A percentile compares a stretch with the other conserved stretches of the same genome.
Evolutionary conservation across 805 yeast genomes (phyloP).

Genomic region (Metschnikowia arizonensis): DNA sequence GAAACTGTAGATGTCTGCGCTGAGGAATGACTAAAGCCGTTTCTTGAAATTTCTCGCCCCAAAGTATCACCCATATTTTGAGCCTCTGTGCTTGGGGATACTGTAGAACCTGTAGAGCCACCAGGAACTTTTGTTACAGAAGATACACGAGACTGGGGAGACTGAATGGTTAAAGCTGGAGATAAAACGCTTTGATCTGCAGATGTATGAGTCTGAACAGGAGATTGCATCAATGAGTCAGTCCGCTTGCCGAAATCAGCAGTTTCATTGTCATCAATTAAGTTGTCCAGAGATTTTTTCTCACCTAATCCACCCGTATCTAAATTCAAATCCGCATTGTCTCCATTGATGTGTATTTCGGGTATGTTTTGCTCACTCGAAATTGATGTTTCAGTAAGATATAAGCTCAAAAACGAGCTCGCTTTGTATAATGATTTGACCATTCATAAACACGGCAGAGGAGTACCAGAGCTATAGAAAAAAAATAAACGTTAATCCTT

Average conservation of each 20-base stretch:
- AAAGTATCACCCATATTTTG: not conserved
- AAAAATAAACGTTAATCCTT: not conserved
- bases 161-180: not conserved
- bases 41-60: slow-evolving; percentile 1
- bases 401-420: slow-evolving; percentile 2
- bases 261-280: not conserved
- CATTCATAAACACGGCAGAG: not conserved
- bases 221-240: not conserved
- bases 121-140: not conserved
- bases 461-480: not conserved
- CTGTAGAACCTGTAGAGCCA: not conserved
- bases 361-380: not conserved
- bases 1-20: slow-evolving; percentile 1
- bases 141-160: not conserved
- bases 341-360: not conserved
- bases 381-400: not conserved
- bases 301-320: not conserved
- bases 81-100: not conserved
- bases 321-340: not conserved
- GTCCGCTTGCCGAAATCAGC: not conserved
- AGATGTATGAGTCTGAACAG: not conserved
- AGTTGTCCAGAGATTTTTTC: not conserved
- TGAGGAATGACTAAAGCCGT: not conserved
- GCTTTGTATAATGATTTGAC: not conserved
- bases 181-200: not conserved